Conservation (phyloP, 2,329 filamentous ascomycete species). For the Colletotrichum sp. region DNA sequence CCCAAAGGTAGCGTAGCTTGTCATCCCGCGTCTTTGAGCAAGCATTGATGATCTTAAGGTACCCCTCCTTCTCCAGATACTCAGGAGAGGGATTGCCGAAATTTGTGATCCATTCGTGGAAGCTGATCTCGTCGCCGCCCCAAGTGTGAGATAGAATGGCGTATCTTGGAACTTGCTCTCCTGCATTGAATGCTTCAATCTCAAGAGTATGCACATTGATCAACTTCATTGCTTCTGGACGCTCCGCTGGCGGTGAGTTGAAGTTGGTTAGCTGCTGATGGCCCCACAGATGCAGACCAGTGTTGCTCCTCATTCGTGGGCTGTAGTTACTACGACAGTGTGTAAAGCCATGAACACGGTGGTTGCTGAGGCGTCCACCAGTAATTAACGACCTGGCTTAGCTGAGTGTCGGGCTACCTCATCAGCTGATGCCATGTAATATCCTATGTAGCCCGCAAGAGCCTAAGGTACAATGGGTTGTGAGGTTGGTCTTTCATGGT, state of each 20-base stretch:
- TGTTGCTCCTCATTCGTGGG: not conserved
- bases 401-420: not conserved
- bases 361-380: not conserved
- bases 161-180: constrained; percentile 24
- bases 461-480: not conserved
- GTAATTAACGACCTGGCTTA: not conserved
- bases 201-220: constrained; percentile 26
- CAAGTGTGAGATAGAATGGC: constrained; percentile 43
- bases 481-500: not conserved
- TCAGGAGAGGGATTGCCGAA: not conserved
- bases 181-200: constrained; percentile 27
- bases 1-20: constrained; percentile 28
- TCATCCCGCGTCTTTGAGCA: constrained; percentile 2
- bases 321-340: not conserved
- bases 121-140: constrained; percentile 31
- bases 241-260: not conserved
- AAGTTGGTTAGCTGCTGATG: not conserved
- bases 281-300: not conserved
- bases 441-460: not conserved
- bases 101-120: constrained; percentile 25
- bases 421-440: not conserved
- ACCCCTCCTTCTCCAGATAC: not conserved
- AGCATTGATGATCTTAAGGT: constrained; percentile 5
- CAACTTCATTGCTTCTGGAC: constrained; percentile 29
- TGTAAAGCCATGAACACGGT: not conserved